Evolutionary conservation across 306 rosid species (phyloP).

Genomic region (Ammopiptanthus mongolicus): DNA sequence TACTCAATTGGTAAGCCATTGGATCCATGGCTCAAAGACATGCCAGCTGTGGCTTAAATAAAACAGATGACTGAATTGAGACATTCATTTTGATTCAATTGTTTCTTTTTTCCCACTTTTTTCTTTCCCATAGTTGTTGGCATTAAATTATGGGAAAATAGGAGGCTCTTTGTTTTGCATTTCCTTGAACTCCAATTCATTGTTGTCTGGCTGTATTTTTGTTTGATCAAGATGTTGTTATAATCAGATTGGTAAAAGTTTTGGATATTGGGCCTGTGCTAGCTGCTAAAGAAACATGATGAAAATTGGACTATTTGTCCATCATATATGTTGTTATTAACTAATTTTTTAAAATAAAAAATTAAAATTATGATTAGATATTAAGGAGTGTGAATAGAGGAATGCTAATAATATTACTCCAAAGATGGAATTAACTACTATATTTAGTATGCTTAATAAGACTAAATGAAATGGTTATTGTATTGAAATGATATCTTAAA

Average conservation of each 20-base stretch:
- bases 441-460: no score
- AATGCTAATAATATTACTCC: no score
- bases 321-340: no score
- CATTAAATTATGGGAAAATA: conserved; percentile 38
- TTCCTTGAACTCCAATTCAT: conserved; percentile 29
- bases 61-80: conserved; percentile 22
- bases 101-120: conserved; percentile 9
- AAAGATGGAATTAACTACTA: no score
- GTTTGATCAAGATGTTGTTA: conserved; percentile 19
- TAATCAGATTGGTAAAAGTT: conserved; percentile 19
- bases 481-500: no score
- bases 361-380: no score
- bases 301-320: no score
- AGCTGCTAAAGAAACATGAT: not conserved
- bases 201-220: conserved; percentile 24
- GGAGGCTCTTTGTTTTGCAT: conserved; percentile 33
- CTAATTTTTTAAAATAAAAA: no score
- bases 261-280: not conserved
- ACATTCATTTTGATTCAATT: conserved; percentile 36
- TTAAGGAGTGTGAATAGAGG: no score
- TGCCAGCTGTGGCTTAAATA: conserved; percentile 85
- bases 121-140: conserved; percentile 36
- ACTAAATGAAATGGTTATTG: no score
- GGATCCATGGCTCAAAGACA: conserved; percentile 88
- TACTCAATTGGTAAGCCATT: conserved; percentile 89